phyloP scores from a whole-genome alignment of 148 eudicot genomes.

The Vaccinium macrocarpon region DNA sequence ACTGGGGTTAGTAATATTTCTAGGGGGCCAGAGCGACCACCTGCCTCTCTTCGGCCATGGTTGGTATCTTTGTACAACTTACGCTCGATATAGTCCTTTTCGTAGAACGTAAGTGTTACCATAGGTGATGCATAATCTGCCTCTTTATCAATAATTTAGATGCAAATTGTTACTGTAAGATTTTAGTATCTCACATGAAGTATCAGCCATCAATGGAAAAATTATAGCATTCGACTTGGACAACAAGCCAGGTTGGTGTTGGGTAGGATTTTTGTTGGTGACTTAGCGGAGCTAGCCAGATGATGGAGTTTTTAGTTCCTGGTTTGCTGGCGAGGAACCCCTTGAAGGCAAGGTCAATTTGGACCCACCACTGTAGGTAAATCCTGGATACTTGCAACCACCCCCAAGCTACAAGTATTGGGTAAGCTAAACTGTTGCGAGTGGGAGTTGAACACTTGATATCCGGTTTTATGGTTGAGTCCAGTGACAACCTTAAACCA shows the following conservation, averaged over 20 bases:
- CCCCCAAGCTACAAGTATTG: background rate
- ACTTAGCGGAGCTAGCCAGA: background rate
- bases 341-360: background rate
- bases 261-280: background rate
- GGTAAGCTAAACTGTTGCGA: background rate
- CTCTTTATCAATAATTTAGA: too few relatives aligned
- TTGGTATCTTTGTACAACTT: too few relatives aligned
- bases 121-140: too few relatives aligned
- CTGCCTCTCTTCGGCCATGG: too few relatives aligned
- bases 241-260: background rate
- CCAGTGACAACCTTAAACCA: background rate
- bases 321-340: background rate
- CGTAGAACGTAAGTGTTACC: too few relatives aligned
- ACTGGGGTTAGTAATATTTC: too few relatives aligned
- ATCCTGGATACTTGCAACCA: background rate
- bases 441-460: background rate
- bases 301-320: background rate
- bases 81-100: too few relatives aligned
- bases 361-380: too few relatives aligned
- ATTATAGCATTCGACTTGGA: background rate
- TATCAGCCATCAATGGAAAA: too few relatives aligned
- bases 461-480: background rate
- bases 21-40: too few relatives aligned
- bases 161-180: too few relatives aligned
- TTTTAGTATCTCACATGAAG: too few relatives aligned